These are phyloP conservation scores for Kokia cookei DNA, from an alignment of 441 rosid genomes.

Conservation along the genomic window DNA sequence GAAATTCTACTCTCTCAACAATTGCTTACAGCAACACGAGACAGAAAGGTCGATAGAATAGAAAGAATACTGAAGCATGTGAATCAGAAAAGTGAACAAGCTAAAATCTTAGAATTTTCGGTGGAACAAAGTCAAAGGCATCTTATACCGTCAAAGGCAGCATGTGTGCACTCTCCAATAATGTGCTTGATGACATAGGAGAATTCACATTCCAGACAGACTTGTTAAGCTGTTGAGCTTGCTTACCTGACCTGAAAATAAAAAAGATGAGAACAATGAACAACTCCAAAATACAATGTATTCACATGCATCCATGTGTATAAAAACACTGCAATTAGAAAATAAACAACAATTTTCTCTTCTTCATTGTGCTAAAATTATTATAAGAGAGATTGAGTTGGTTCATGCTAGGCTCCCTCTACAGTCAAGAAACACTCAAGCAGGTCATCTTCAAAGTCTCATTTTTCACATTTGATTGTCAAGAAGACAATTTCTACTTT, in stretches of 20 bases:
- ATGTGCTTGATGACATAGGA: conserved; percentile 53
- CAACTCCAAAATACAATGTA: background rate
- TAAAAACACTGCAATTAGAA: background rate
- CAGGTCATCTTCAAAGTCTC: background rate
- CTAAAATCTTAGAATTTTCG: background rate
- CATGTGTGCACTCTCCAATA: conserved; percentile 71
- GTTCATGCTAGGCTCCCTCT: background rate
- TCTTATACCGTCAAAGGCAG: conserved; percentile 46
- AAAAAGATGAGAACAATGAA: conserved; percentile 1
- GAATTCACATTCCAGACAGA: conserved; percentile 81
- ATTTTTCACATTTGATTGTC: background rate
- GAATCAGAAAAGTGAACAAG: conserved; percentile 2
- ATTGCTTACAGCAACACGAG: background rate
- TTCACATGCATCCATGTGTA: background rate
- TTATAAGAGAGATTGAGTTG: background rate
- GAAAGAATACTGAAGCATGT: background rate
- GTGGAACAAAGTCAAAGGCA: conserved; percentile 6
- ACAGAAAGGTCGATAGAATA: background rate
- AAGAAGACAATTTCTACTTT: background rate
- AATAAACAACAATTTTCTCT: background rate
- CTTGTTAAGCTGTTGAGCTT: conserved; percentile 74
- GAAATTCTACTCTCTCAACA: background rate
- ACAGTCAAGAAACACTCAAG: background rate
- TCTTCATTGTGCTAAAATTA: background rate
- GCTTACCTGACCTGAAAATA: conserved; percentile 71